These are phyloP conservation scores for Vanrija humicola DNA, from an alignment of 1,284 basidiomycete genomes.

Conservation along the genomic window DNA sequence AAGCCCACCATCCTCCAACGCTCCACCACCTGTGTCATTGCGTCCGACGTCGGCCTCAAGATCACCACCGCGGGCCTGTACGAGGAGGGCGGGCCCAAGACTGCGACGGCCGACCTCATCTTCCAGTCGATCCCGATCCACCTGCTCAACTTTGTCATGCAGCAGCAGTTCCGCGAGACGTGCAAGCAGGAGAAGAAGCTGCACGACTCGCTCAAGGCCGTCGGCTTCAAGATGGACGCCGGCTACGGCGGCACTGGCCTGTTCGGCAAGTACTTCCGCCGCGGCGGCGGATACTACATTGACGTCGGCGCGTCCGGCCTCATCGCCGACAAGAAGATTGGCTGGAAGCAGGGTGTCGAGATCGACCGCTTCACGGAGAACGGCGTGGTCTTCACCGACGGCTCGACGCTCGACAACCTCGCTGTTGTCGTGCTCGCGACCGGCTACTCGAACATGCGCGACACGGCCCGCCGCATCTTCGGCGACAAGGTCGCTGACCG, in stretches of 20 bases:
- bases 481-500: conserved; percentile 14
- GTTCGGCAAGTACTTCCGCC: conserved; percentile 20
- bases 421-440: conserved; percentile 19
- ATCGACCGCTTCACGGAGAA: conserved; percentile 19
- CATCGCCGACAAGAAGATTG: conserved; percentile 24
- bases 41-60: conserved; percentile 48
- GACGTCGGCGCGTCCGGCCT: conserved; percentile 20
- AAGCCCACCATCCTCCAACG: conserved; percentile 50
- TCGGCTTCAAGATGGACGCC: conserved; percentile 23
- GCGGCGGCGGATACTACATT: conserved; percentile 17
- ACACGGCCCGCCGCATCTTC: conserved; percentile 15
- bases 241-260: conserved; percentile 21
- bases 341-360: conserved; percentile 17
- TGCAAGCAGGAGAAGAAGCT: too few species aligned
- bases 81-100: conserved; percentile 54
- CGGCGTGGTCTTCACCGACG: conserved; percentile 11
- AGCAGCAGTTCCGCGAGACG: too few species aligned
- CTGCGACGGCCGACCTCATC: conserved; percentile 51
- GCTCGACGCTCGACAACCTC: conserved; percentile 6
- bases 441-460: conserved; percentile 18
- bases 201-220: conserved; percentile 3
- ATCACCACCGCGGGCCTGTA: conserved; percentile 53
- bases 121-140: conserved; percentile 41
- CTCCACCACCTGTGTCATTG: conserved; percentile 51
- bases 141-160: conserved; percentile 48